Base-by-base conservation (phyloP, 2,329 filamentous ascomycete genomes). In the Ophiostoma piceae region DNA sequence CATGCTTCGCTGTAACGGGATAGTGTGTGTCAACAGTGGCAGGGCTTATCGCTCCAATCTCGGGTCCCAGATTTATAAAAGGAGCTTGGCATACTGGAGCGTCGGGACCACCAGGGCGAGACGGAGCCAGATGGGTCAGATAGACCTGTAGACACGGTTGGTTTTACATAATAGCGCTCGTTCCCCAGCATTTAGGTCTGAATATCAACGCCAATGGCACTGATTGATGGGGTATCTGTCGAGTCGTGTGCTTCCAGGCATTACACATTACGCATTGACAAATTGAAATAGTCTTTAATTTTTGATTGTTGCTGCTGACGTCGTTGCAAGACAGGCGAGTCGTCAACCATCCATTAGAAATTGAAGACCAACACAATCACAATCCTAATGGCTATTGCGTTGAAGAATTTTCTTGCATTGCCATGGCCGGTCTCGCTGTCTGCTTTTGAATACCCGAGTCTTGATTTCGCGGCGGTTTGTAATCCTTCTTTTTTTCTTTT, bases 31-130 rank as follows among this genome's bases (percentile, higher is more conserved):
- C 51, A 57, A 57, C 51, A 26, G 22, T n/a, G 9, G 51, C 51
- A 57, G n/a, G 51, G 51, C 51, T 57, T 57, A 57, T 57, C 51
- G 51, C 51, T 57, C 19, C 22, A 57, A 26, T 57, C 51, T 22
- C 11, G n/a, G 51, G 11, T 22, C 51, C 51, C 22, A 26, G 22
- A 26, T 57, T 57, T 57, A 57, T 26, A 57, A 22, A 22, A 22
- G n/a, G 9, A 6, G 16, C n/a, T 57, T 29, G 19, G 51, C 51
- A 57, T 11, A 26, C 22, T 57, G 51, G 51, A 19, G 47, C 1
- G 35, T 35, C 8, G 26, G 22, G 8, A 57, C 8, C 3, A 22
- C 47, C 47, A 54, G 37, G 37, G 37, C 37, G 4, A 39, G 37
- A 39, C 37, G 6, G 47, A 29, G 26, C n/a, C 8, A 3, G 7